Evolutionary conservation across 345 rosid species (phyloP).

Genomic region (Citrus reticulata): DNA sequence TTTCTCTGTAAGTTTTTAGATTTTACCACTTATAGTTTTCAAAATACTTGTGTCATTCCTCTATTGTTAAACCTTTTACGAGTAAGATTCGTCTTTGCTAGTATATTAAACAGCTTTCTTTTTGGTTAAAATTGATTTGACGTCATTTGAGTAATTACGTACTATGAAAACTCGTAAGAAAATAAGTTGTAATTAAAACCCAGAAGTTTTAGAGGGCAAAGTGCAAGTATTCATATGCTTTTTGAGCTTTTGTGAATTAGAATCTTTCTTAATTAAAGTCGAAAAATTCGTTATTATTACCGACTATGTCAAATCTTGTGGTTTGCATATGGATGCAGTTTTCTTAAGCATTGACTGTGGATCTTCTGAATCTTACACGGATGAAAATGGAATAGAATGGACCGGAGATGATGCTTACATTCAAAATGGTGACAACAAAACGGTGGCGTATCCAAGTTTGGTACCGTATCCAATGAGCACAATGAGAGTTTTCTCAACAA

Average conservation of each 20-base stretch:
- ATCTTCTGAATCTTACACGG: background rate
- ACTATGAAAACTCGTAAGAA: too few relatives aligned
- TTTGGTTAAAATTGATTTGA: too few relatives aligned
- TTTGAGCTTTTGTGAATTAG: too few relatives aligned
- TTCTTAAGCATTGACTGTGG: background rate
- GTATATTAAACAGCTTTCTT: too few relatives aligned
- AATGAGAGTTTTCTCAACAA: constrained; percentile 20
- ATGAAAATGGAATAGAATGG: background rate
- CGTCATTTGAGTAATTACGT: too few relatives aligned
- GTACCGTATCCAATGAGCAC: constrained; percentile 13
- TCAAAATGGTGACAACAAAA: background rate
- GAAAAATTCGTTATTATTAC: background rate
- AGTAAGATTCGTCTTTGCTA: too few relatives aligned
- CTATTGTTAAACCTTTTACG: background rate
- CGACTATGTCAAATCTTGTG: background rate
- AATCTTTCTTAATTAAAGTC: too few relatives aligned
- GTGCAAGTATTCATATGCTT: background rate
- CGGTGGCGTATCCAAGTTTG: background rate
- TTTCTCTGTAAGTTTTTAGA: background rate
- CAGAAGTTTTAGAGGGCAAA: background rate
- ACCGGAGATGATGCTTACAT: constrained; percentile 13
- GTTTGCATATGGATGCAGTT: background rate
- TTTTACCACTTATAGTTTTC: background rate
- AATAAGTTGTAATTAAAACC: background rate
- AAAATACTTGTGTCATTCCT: too few relatives aligned